Base-by-base conservation (phyloP, 2,329 filamentous ascomycete genomes). In the Botrytis galanthina region DNA sequence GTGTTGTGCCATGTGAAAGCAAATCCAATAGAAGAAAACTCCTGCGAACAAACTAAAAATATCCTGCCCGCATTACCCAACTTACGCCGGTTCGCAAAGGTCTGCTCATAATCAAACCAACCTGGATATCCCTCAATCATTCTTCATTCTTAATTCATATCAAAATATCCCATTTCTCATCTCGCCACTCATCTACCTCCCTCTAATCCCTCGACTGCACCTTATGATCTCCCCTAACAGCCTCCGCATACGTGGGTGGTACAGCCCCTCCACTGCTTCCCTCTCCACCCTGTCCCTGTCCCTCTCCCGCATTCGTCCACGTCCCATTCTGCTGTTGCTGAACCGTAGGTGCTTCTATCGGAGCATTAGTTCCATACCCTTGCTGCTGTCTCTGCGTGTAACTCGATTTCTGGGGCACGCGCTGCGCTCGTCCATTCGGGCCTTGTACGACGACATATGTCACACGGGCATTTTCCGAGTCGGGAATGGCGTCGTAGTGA, bases 241-340 rank as follows among this genome's bases (percentile, higher is more conserved):
- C 95, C 83, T 98, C 93, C 26, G 93, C 92, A 82, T 98, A 98
- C 22, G 92, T 93, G 6, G 96, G 95, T 60, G 95, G 95, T 46
- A 88, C 86, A 20, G 84, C 84, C 76, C 82, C 83, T 80, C 83
- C 80, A 80, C 83, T 80, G 80, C 83, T 80, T 59, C 86, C 82
- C 79, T 85, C 86, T 16, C 83, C 84, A 66, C 85, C 37, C 44
- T 46, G 44, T 46, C 73, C 75, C 51, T 42, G 66, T 2, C 76
- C 76, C 71, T 78, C 81, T 64, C 81, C 78, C 29, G 78, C 78
- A 78, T 78, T 77, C 48, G 73, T 74, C 78, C 81, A 80, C 2
- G 78, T 77, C 72, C 80, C 75, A 76, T 79, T 78, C 73, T 76
- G 48, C 75, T 80, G 73, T 79, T 81, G 75, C 78, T 81, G 77